Evolutionary conservation across 192 early-diverging fungal genomes (phyloP).

Genomic region (Backusella luteola): DNA sequence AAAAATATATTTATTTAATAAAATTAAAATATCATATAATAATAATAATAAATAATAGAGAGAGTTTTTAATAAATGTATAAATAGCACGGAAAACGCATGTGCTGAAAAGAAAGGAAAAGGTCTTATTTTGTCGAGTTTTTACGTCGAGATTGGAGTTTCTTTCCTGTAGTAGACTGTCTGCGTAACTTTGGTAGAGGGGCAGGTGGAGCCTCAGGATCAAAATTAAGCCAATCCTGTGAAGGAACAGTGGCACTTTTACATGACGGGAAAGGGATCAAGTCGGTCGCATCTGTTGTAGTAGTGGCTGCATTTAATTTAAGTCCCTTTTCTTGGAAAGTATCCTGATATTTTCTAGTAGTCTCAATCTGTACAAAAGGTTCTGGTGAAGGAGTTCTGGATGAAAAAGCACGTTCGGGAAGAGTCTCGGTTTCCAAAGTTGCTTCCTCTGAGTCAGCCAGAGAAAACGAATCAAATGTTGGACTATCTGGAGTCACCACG

Average conservation of each 20-base stretch:
- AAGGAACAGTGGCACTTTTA: conserved; percentile 18
- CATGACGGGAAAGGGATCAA: neutral
- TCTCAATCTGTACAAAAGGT: neutral
- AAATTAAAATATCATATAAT: neutral
- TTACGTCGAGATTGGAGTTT: conserved; percentile 1
- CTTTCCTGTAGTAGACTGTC: neutral
- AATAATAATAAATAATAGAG: neutral
- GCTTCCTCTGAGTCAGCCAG: neutral
- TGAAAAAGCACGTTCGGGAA: neutral
- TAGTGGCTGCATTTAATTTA: neutral
- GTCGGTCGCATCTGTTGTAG: neutral
- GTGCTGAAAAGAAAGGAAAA: neutral
- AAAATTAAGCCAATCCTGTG: conserved; percentile 10
- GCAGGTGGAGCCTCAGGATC: conserved; percentile 7
- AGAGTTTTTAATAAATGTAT: neutral
- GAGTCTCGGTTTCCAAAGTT: neutral
- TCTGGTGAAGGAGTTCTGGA: neutral
- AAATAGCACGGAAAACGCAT: neutral
- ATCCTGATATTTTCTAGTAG: neutral
- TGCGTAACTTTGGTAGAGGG: neutral
- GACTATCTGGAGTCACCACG: neutral
- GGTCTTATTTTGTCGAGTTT: neutral
- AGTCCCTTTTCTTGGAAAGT: conserved; percentile 6
- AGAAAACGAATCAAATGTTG: neutral
- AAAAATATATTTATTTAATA: too few relatives aligned